phyloP scores from a whole-genome alignment of 257 asterid species.

The Lavandula angustifolia region DNA sequence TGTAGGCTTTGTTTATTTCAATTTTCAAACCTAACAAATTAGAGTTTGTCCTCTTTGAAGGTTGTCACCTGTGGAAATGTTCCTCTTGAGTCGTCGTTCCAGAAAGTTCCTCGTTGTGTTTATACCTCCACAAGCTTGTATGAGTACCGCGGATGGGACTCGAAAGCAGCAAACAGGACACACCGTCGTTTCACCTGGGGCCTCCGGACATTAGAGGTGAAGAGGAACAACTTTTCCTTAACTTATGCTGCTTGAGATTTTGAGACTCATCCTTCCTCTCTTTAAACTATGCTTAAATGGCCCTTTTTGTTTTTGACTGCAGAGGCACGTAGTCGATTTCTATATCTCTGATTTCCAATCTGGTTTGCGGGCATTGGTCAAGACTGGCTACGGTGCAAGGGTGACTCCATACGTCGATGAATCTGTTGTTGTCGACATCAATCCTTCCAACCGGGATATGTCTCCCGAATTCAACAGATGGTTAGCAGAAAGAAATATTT shows the following conservation, averaged over 20 bases:
- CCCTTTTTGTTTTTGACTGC: constrained; percentile 27
- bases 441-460: constrained; percentile 55
- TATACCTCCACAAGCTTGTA: constrained; percentile 66
- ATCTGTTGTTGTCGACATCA: constrained; percentile 56
- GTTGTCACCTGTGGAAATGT: constrained; percentile 78
- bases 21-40: constrained; percentile 21
- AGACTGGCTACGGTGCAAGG: constrained; percentile 60
- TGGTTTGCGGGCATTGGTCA: constrained; percentile 67
- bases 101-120: constrained; percentile 67
- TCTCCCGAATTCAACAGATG: constrained; percentile 59
- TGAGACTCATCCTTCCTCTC: no score
- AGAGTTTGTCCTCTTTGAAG: constrained; percentile 35
- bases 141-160: constrained; percentile 76
- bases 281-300: no score
- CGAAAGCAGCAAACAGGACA: constrained; percentile 60
- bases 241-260: neutral
- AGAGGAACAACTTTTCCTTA: neutral
- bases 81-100: constrained; percentile 79
- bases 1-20: constrained; percentile 5
- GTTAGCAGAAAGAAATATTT: constrained; percentile 60
- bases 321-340: constrained; percentile 69
- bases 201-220: constrained; percentile 64
- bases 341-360: constrained; percentile 70
- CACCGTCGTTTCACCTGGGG: constrained; percentile 78
- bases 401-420: constrained; percentile 67